Evolutionary conservation across 1,139 yeast species (phyloP), one percentile per base, ranked within the genome.

Genomic region (Petasospora fabianii): DNA sequence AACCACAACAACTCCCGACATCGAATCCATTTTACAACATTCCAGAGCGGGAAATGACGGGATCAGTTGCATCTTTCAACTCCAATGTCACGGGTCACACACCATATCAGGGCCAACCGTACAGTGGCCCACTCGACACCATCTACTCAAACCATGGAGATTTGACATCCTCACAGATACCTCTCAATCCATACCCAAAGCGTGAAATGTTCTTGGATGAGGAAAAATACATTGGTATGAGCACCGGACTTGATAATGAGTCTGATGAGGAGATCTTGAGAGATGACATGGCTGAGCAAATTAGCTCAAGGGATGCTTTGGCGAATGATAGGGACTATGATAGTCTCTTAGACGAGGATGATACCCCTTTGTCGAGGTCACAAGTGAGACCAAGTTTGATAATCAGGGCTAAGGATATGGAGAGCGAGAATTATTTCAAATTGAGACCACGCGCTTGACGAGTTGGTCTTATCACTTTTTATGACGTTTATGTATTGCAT

Each of bases 401-500:
- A 5, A 11, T 38, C 4, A 46, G 57, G 27, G 54, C 55, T 12
- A 38, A 34, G 18, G 47, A 53, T 14, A 51, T 53, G 55, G 54
- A 48, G 17, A 7, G 30, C 11, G 57, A 54, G 30, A 53, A 53
- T 27, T 54, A 54, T 27, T 44, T 45, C n/a, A 38, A 47, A 24
- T 45, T 49, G 24, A 46, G 34, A 26, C 35, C 38, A 12, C 15
- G 19, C 10, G 35, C n/a, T n/a, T n/a, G n/a, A n/a, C n/a, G n/a
- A n/a, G n/a, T n/a, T n/a, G n/a, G n/a, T n/a, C n/a, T n/a, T n/a
- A n/a, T n/a, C n/a, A n/a, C n/a, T 6, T 11, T 11, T 17, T 12
- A 13, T 29, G 32, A 19, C 18, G n/a, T 10, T 18, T 17, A 20
- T 20, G 22, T 20, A 20, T 20, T n/a, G n/a, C n/a, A n/a, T n/a